A percentile compares a stretch with the other conserved stretches of the same genome.
Conservation (phyloP, 257 asterid species). For the Voacanga thouarsii region DNA sequence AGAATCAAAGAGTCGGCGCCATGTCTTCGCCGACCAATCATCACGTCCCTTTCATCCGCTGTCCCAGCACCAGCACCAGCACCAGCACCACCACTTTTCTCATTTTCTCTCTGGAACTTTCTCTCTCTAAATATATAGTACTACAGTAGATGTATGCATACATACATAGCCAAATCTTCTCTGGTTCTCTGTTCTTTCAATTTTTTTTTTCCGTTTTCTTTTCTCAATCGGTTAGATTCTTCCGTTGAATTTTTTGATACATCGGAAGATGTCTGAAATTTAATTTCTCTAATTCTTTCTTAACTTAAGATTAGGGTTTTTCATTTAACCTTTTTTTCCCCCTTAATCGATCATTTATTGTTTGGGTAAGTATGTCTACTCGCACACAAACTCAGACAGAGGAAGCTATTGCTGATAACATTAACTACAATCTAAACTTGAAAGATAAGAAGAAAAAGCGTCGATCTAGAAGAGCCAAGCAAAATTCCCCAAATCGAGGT, state of each 20-base stretch:
- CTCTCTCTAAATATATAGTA: not conserved
- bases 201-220: not conserved
- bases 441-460: conserved; percentile 46
- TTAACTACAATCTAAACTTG: not conserved
- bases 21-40: conserved; percentile 42
- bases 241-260: conserved; percentile 25
- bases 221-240: conserved; percentile 14
- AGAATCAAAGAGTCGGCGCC: conserved; percentile 32
- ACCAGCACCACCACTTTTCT: not conserved
- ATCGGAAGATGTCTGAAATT: conserved; percentile 30
- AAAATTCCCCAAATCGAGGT: conserved; percentile 34
- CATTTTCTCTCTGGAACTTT: not conserved
- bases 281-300: not conserved
- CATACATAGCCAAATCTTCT: not conserved
- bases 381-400: conserved; percentile 16
- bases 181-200: not conserved
- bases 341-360: not conserved
- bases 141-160: not conserved
- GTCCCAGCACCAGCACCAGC: not conserved
- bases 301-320: conserved; percentile 10
- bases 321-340: not conserved
- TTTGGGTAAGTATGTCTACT: conserved; percentile 2
- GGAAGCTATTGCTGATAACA: conserved; percentile 9
- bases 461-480: conserved; percentile 50
- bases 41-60: conserved; percentile 18